Conservation (phyloP, 441 rosid genomes). For the Manihot esculenta region DNA sequence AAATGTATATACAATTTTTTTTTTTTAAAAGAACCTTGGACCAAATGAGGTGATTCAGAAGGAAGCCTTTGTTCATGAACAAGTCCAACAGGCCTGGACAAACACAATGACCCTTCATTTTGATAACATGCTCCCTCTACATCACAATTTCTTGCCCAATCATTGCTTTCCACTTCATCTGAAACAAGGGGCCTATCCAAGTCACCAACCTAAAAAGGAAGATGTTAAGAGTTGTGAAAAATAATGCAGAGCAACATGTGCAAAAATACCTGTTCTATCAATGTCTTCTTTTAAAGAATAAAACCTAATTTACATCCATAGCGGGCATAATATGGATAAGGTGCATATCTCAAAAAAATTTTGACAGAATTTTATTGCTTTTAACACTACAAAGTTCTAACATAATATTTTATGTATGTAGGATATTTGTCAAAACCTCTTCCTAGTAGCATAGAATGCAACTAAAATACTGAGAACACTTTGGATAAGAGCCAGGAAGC, state of each 20-base stretch:
- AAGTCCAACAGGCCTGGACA: conserved; percentile 56
- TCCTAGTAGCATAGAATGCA: neutral
- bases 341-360: neutral
- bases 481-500: neutral
- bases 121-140: conserved; percentile 70
- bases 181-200: conserved; percentile 77
- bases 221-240: conserved; percentile 1
- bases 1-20: no score
- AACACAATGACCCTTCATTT: conserved; percentile 53
- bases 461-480: neutral
- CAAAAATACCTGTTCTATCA: neutral
- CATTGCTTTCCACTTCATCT: conserved; percentile 53
- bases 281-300: neutral
- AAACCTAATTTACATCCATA: neutral
- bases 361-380: neutral
- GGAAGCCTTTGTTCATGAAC: conserved; percentile 64
- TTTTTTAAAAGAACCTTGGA: no score
- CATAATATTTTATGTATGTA: neutral
- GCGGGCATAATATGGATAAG: neutral
- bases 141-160: conserved; percentile 56
- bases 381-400: neutral
- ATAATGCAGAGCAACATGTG: neutral
- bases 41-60: conserved; percentile 44
- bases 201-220: conserved; percentile 50
- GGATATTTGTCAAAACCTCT: neutral